Conservation (phyloP, 2,329 filamentous ascomycete species). For the Cephalotrichum gorgonifer region DNA sequence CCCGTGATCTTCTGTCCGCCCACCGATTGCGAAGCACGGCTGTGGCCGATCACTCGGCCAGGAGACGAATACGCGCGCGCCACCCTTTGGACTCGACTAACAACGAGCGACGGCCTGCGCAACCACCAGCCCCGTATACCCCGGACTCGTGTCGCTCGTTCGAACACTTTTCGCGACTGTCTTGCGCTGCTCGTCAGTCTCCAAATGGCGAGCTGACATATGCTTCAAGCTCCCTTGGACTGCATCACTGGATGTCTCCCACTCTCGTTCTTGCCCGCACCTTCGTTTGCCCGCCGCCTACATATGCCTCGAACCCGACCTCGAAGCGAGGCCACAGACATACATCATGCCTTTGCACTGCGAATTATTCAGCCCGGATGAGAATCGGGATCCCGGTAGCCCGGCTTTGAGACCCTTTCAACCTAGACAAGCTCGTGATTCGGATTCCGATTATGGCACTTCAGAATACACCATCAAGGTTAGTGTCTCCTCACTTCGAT, state of each 20-base stretch:
- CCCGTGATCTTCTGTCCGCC: not conserved
- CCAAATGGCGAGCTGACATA: not conserved
- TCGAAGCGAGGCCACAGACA: not conserved
- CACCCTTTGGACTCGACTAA: not conserved
- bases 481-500: not conserved
- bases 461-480: not conserved
- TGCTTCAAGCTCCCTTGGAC: not conserved
- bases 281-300: not conserved
- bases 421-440: not conserved
- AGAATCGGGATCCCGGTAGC: not conserved
- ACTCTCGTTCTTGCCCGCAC: not conserved
- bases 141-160: not conserved
- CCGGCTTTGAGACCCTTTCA: not conserved
- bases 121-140: not conserved
- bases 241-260: not conserved
- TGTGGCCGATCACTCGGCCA: constrained; percentile 2
- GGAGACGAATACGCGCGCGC: not conserved
- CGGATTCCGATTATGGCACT: not conserved
- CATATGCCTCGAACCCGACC: not conserved
- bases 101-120: not conserved
- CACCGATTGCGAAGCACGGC: not conserved
- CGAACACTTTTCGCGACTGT: not conserved
- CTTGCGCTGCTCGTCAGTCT: not conserved
- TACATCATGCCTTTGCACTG: not conserved
- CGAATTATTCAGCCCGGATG: not conserved